Evolutionary conservation across 176 grass and related monocot species (phyloP), one percentile per base, ranked within the genome.

Genomic region (Phoenix roebelenii): DNA sequence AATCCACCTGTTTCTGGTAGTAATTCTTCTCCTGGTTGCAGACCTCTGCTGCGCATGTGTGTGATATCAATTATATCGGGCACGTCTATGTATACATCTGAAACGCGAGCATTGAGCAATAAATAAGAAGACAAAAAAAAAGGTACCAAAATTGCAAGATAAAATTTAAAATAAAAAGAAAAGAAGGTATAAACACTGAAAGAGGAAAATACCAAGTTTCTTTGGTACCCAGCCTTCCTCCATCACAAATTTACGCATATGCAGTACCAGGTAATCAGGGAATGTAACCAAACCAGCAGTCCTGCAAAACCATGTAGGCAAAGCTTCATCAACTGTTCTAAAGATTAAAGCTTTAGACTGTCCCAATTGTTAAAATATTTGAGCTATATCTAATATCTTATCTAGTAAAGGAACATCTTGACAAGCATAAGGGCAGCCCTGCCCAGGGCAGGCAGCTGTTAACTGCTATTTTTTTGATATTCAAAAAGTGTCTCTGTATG

Each of bases 181-280:
- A 57, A 50, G 1, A 0, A 28, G 23, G 22, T 25, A 44, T 14
- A 44, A 44, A 44, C 35, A 44, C 35, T 30, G 28, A 4, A 63
- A 18, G 22, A 62, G 23, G 24, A 23, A 52, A 67, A 44, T 92
- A 92, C 94, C 88, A 5, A 98, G 84, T 75, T 98, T 98, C 74
- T 98, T 92, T 57, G 84, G 93, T 63, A 98, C 93, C 88, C 93
- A 98, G 77, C 94, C 88, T 74, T 70, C 85, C 68, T 81, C 94
- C 94, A 98, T 89, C 61, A 93, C 88, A 76, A 92, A 98, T 63
- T 98, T 98, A 4, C 93, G 82, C 93, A 98, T 98, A 67, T 98
- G 93, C 56, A 98, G 66, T 50, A 98, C 84, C 48, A 98, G 56
- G 64, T 98, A 98, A 83, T 98, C 87, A 66, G 93, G 93, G 65